Conservation (phyloP, 306 rosid species). For the Boehmeria nivea region DNA sequence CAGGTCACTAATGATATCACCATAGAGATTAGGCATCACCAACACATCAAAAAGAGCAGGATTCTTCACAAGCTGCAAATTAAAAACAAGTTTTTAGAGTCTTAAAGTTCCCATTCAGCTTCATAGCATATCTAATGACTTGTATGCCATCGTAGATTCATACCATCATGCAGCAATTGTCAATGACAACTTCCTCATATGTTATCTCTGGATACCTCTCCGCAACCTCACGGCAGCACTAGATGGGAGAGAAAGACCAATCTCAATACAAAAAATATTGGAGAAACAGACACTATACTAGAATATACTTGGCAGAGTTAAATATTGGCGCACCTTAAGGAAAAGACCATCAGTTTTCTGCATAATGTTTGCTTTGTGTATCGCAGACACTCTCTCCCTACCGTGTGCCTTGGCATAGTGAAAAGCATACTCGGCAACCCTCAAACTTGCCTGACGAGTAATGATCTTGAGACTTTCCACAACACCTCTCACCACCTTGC, state of each 20-base stretch:
- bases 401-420: slow-evolving; percentile 94
- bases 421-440: slow-evolving; percentile 99
- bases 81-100: slow-evolving; percentile 9
- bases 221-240: slow-evolving; percentile 99
- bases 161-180: slow-evolving; percentile 99
- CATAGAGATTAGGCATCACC: slow-evolving; percentile 99
- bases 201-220: slow-evolving; percentile 92
- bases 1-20: slow-evolving; percentile 97
- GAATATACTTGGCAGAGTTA: slow-evolving; percentile 2
- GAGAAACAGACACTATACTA: background rate
- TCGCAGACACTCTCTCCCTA: slow-evolving; percentile 93
- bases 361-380: slow-evolving; percentile 99
- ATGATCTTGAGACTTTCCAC: slow-evolving; percentile 98
- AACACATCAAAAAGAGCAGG: slow-evolving; percentile 91
- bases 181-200: slow-evolving; percentile 96
- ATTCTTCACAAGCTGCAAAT: slow-evolving; percentile 91
- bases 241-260: slow-evolving; percentile 16
- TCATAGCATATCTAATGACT: background rate
- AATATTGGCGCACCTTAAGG: slow-evolving; percentile 37
- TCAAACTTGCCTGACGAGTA: slow-evolving; percentile 93
- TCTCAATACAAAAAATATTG: slow-evolving; percentile 10
- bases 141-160: background rate
- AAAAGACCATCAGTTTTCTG: slow-evolving; percentile 99
- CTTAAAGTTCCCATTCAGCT: background rate
- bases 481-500: slow-evolving; percentile 96